Percentiles rank a stretch among this genome's conserved stretches.
Evolutionary conservation across 1,284 basidiomycete genomes (phyloP).

Genomic region (Cryptococcus maquisensis): DNA sequence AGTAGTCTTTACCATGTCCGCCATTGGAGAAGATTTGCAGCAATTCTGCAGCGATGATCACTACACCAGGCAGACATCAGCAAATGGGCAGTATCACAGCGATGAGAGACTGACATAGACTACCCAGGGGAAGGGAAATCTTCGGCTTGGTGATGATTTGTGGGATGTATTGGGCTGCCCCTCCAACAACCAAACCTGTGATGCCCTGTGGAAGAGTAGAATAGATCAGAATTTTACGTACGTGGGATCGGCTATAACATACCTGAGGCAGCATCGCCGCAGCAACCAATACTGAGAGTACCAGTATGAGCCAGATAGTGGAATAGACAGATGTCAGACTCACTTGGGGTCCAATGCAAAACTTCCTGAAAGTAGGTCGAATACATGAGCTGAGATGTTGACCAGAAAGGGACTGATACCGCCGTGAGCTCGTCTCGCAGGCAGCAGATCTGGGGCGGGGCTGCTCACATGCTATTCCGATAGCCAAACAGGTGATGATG

Average conservation of each 20-base stretch:
- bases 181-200: constrained; percentile 29
- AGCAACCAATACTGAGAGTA: constrained; percentile 26
- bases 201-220: constrained; percentile 45
- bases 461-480: constrained; percentile 16
- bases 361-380: constrained; percentile 17
- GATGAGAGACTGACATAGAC: constrained; percentile 17
- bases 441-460: too few species aligned
- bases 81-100: background rate
- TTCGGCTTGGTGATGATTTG: constrained; percentile 31
- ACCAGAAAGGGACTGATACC: constrained; percentile 33
- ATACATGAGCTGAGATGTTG: constrained; percentile 35
- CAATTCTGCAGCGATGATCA: constrained; percentile 28
- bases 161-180: constrained; percentile 23
- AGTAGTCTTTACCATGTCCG: constrained; percentile 39
- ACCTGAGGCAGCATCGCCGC: constrained; percentile 32
- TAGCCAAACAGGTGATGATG: constrained; percentile 22
- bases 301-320: background rate
- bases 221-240: too few species aligned
- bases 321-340: background rate
- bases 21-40: constrained; percentile 38
- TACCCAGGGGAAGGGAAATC: constrained; percentile 24
- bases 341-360: constrained; percentile 15
- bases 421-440: background rate
- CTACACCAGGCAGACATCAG: constrained; percentile 10
- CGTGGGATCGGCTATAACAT: too few species aligned